phyloP scores from a whole-genome alignment of 257 asterid species.

The Pogostemon cablin region DNA sequence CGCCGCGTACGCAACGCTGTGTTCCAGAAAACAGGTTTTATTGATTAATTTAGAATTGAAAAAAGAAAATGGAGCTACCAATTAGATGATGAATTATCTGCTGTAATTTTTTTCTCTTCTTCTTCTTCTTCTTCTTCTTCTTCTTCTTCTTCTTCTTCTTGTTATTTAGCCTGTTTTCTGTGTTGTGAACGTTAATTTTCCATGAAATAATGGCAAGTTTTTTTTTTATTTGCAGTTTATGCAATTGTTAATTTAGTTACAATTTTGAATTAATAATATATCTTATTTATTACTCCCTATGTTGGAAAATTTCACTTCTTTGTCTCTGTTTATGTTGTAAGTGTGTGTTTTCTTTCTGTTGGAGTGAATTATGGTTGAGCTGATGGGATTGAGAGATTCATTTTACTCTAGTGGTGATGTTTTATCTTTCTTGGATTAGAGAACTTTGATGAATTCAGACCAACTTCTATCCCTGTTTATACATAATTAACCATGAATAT shows the following conservation, averaged over 20 bases:
- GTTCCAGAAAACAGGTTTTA: constrained; percentile 85
- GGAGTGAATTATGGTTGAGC: constrained; percentile 15
- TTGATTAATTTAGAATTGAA: constrained; percentile 50
- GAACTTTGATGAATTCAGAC: too few relatives aligned
- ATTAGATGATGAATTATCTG: constrained; percentile 25
- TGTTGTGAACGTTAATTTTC: constrained; percentile 12
- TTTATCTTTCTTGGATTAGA: background rate
- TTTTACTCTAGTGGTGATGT: background rate
- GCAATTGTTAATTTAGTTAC: background rate
- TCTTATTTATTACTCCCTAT: background rate
- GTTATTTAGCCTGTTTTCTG: constrained; percentile 1
- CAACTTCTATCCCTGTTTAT: too few relatives aligned
- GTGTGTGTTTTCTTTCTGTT: background rate
- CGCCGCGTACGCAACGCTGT: constrained; percentile 87
- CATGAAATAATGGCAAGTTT: constrained; percentile 24
- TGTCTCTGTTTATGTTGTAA: background rate
- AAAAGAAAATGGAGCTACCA: background rate
- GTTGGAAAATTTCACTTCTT: background rate
- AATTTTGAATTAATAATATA: too few relatives aligned
- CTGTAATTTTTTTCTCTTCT: constrained; percentile 8
- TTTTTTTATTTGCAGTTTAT: constrained; percentile 11
- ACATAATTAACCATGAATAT: too few relatives aligned
- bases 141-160: background rate
- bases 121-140: background rate
- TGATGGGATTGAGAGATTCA: background rate